Conservation (phyloP, 768 basidiomycete genomes). For the Agaricus subrufescens region DNA sequence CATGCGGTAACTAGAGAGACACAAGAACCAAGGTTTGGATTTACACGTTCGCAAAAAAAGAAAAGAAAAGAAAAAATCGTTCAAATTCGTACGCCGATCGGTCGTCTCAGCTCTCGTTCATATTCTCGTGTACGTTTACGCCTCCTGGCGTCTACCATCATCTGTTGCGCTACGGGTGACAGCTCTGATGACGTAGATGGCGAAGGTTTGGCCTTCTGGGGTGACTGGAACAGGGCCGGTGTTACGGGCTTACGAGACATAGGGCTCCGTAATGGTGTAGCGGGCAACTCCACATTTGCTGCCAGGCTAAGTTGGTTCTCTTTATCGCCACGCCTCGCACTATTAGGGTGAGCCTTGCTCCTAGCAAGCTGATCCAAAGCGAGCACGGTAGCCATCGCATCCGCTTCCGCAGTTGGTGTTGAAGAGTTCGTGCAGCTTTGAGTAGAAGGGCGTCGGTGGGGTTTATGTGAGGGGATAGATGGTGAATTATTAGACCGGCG, state of each 20-base stretch:
- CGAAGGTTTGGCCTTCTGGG: conserved; percentile 43
- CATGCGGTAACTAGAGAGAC: conserved; percentile 1
- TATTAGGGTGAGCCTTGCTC: conserved; percentile 8
- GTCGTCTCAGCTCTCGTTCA: conserved; percentile 20
- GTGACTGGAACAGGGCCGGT: conserved; percentile 43
- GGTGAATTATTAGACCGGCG: conserved; percentile 19
- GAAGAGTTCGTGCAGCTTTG: conserved; percentile 17
- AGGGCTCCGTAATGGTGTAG: conserved; percentile 37
- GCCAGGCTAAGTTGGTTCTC: conserved; percentile 34
- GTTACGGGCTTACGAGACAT: conserved; percentile 33
- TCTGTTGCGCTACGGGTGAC: conserved; percentile 59
- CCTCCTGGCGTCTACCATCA: conserved; percentile 63
- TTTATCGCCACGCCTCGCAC: conserved; percentile 24
- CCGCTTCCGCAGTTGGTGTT: conserved; percentile 11
- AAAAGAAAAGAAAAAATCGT: not conserved
- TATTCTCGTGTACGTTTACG: conserved; percentile 33
- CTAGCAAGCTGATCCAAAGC: conserved; percentile 14
- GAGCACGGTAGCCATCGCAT: conserved; percentile 13
- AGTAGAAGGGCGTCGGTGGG: conserved; percentile 23
- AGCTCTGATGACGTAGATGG: conserved; percentile 72
- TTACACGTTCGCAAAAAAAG: not conserved
- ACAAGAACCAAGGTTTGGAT: not conserved
- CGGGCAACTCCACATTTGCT: conserved; percentile 34
- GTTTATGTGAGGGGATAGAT: conserved; percentile 24
- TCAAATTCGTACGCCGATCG: not conserved